Evolutionary conservation across 192 early-diverging fungal species (phyloP), one percentile per base, ranked within the genome.

Genomic region (Lobosporangium transversale): DNA sequence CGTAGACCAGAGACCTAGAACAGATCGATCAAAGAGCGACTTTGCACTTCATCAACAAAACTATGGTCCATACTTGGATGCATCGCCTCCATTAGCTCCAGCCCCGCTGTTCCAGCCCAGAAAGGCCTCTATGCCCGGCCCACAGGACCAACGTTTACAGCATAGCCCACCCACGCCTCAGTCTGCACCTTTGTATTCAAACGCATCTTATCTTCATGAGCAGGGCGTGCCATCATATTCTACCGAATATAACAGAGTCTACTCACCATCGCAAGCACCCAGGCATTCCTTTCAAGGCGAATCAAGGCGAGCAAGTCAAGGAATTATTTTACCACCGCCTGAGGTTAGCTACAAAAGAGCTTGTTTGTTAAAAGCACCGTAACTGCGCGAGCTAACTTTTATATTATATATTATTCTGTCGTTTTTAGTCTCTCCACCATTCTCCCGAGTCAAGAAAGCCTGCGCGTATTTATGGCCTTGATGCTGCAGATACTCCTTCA

Each of bases 1-100:
- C 21, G 40, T 27, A 1, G 57, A 67, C n/a, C 24, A 55, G 21
- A 21, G 20, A 14, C 20, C 21, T 7, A 60, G 58, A 32, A 57
- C 43, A 6, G 64, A 62, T 2, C 52, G 62, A 2, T 64, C 73
- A 9, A 76, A 62, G 30, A 76, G 64, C 30, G 73, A 76, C 21
- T 76, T 37, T 37, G 73, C 64, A 6, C 58, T 76, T 7, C 73
- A 76, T n/a, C 73, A 76, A 10, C 73, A 76, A 11, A 76, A 76
- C 47, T 76, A 76, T 48, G 73, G 73, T 18, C 64, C 73, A 3
- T 76, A 76, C 29, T 21, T 76, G 45, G 73, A 76, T 37, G 42
- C 50, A 17, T 76, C 73, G 11, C 73, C 73, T 18, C 26, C 52
- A 6, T 14, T 67, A 9, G 58, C 26, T 14, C 53, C 57, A 9